These are phyloP conservation scores for Fusarium sp. DNA, from an alignment of 2,329 filamentous ascomycete species.

Conservation along the genomic window DNA sequence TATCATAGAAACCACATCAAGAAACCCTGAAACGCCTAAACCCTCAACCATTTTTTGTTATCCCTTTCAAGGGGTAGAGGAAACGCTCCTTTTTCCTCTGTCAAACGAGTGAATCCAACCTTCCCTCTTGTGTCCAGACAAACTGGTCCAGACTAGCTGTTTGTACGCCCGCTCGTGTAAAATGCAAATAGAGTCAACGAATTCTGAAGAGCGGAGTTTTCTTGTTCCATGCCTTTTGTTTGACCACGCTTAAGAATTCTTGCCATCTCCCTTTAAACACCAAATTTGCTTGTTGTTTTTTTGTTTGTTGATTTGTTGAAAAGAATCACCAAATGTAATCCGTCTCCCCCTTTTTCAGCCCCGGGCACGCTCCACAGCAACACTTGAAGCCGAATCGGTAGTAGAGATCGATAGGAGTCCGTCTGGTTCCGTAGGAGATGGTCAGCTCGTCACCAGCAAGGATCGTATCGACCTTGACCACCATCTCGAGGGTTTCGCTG, in stretches of 20 bases:
- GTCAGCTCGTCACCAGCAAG: slow-evolving; percentile 60
- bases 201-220: neutral
- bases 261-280: neutral
- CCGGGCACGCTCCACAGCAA: slow-evolving; percentile 58
- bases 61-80: neutral
- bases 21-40: neutral
- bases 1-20: neutral
- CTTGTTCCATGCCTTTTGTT: neutral
- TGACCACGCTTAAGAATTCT: neutral
- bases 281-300: neutral
- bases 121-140: neutral
- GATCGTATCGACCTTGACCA: slow-evolving; percentile 49
- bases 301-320: neutral
- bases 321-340: slow-evolving; percentile 22
- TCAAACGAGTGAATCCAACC: neutral
- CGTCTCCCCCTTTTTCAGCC: slow-evolving; percentile 29
- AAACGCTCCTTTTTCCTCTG: neutral
- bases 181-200: neutral
- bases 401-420: slow-evolving; percentile 51
- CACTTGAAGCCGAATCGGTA: slow-evolving; percentile 64
- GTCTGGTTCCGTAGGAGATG: slow-evolving; percentile 58
- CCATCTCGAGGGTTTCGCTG: slow-evolving; percentile 53
- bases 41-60: neutral
- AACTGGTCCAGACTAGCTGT: neutral
- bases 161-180: neutral